Base-by-base conservation (phyloP, 2,329 filamentous ascomycete species). In the Sclerotinia nivalis region DNA sequence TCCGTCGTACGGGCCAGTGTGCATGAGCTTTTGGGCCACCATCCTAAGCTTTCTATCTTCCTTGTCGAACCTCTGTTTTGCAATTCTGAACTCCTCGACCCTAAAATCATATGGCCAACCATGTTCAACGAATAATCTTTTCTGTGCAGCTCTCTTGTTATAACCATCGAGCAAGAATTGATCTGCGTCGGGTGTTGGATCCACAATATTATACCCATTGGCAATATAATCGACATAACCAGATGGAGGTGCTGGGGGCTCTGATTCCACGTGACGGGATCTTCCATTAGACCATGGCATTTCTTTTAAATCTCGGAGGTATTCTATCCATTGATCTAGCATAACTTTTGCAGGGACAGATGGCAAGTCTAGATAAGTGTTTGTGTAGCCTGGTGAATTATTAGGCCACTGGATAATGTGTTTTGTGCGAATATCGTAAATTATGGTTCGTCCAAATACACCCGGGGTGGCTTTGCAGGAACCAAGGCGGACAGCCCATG, bases 281-380 rank as follows among this genome's bases (percentile, higher is more conserved):
- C 22, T 43, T 6, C 58, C 34, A 45, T 43, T 6, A 60, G 58
- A 60, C 58, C 58, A 60, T 45, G 37, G 34, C 12, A 60, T 20
- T 60, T 60, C 37, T 45, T 31, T 40, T 18, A 45, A 28, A 18
- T 18, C n/a, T 60, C 37, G n/a, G 37, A 60, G 58, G 10, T 40
- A 22, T 60, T 60, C 58, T 28, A 60, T 60, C 37, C 58, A 60
- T 60, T 60, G 58, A 60, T 60, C 58, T 45, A 60, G 37, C 37
- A 60, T 45, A 60, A 60, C 37, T 60, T 60, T 60, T 20, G 58
- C 37, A 43, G 58, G 37, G 22, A 45, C 58, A 60, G 34, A 60
- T 43, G 2, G 58, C 37, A 60, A 60, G 37, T 60, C 58, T 18
- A 60, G 58, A 45, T 60, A 60, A 45, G 37, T 60, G 37, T 60